Percentiles rank a stretch among this genome's conserved stretches.
Evolutionary conservation across 2,329 filamentous ascomycete species (phyloP).

Genomic region (Chaetomiaceae sp.): DNA sequence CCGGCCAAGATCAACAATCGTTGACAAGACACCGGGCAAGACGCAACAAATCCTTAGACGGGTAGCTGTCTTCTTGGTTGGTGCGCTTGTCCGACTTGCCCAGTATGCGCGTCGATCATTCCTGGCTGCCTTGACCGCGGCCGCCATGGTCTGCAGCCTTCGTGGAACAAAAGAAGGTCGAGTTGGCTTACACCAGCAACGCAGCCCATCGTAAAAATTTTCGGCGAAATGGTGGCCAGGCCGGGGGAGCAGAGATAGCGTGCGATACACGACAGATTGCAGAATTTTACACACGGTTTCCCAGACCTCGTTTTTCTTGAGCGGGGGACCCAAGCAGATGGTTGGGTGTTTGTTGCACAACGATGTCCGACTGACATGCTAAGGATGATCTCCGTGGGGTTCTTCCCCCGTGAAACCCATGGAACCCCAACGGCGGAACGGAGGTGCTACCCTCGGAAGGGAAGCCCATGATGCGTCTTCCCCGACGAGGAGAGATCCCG

Average conservation of each 20-base stretch:
- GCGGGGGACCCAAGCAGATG: neutral
- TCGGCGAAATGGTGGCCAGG: no score
- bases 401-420: neutral
- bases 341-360: constrained; percentile 8
- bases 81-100: neutral
- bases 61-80: neutral
- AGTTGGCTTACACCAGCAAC: no score
- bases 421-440: neutral
- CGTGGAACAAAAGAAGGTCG: neutral
- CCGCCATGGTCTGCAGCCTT: neutral
- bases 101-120: neutral
- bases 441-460: no score
- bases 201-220: no score
- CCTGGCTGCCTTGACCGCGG: neutral
- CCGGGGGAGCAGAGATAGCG: neutral
- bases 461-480: no score
- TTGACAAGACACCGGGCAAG: neutral
- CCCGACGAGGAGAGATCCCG: neutral
- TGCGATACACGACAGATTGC: constrained; percentile 15
- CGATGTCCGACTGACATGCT: neutral
- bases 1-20: neutral
- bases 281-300: constrained; percentile 1
- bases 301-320: neutral
- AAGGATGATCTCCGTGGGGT: no score
- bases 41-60: neutral